Percentiles rank a stretch among this genome's conserved stretches.
Conservation (phyloP, 2,329 filamentous ascomycete genomes). For the Aureobasidium sp. region DNA sequence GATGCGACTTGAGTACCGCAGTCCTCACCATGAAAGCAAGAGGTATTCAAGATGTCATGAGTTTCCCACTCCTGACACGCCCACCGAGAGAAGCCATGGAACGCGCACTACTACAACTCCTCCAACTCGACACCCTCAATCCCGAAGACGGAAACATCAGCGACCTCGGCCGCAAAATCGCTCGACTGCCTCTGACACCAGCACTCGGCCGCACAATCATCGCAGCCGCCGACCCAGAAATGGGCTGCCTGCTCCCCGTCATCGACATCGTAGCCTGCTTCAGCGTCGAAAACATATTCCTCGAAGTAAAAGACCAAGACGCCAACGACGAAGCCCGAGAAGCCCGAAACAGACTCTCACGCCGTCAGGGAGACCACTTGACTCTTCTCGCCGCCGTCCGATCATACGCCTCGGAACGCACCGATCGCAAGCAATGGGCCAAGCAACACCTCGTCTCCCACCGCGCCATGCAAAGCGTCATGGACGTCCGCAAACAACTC, state of each 20-base stretch:
- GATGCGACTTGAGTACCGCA: constrained; percentile 80
- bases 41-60: constrained; percentile 71
- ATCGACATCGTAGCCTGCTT: constrained; percentile 74
- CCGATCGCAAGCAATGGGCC: constrained; percentile 55
- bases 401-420: constrained; percentile 51
- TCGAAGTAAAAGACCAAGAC: constrained; percentile 53
- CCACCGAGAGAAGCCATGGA: constrained; percentile 72
- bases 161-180: constrained; percentile 65
- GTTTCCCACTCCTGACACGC: constrained; percentile 78
- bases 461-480: constrained; percentile 58
- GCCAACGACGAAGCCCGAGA: constrained; percentile 52
- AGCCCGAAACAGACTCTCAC: constrained; percentile 49
- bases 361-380: constrained; percentile 57
- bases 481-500: constrained; percentile 60
- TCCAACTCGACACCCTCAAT: constrained; percentile 68
- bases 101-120: constrained; percentile 73
- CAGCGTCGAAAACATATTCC: constrained; percentile 58
- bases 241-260: constrained; percentile 68
- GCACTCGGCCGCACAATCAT: constrained; percentile 75
- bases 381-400: constrained; percentile 56
- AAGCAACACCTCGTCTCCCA: constrained; percentile 54
- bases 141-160: constrained; percentile 65
- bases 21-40: constrained; percentile 90
- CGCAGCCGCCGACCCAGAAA: constrained; percentile 63
- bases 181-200: constrained; percentile 74